Base-by-base conservation (phyloP, 1,284 basidiomycete genomes). In the Ganoderma leucocontextum region DNA sequence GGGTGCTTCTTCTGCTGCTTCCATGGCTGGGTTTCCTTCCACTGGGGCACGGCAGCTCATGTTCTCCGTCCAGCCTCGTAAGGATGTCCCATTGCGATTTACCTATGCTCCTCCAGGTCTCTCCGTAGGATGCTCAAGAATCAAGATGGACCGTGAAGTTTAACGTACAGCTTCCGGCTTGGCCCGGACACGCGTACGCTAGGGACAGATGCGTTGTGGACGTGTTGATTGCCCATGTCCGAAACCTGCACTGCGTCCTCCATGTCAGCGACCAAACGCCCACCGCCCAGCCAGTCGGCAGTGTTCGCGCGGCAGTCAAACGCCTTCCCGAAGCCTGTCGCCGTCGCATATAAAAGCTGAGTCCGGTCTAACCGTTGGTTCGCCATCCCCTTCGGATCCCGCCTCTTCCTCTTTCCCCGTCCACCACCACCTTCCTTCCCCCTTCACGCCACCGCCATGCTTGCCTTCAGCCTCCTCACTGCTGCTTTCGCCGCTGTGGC, bases 401-500 rank as follows among this genome's bases (percentile, higher is more conserved):
- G 8, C 57, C 57, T 17, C 13, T 53, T 17, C 33, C 39, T 60
- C 22, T 9, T 41, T 25, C 35, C 13, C 5, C 33, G 29, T 36
- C 53, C 53, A 57, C 15, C 33, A 8, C 12, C 33, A 15, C 15
- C 53, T n/a, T 4, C 33, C 35, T 12, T 41, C 22, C 10, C 36
- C 36, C n/a, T 36, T 36, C 55, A 58, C 55, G 35, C 47, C 62
- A 55, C 49, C 65, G 64, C 49, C 52, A 72, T 72, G 70, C 49
- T 68, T 62, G 71, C 65, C 41, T 57, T 66, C 64, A 68, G 60
- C 63, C 60, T 70, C 39, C 57, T 70, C 47, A 65, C 73, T 60
- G 64, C 70, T 61, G 63, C 65, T 55, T 55, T 69, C 60, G 55
- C 69, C 22, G 59, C 66, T 63, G 29, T 62, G 44, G 52, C 69